Conservation (phyloP, 2,329 filamentous ascomycete genomes). For the Pestalotiopsis sp. region DNA sequence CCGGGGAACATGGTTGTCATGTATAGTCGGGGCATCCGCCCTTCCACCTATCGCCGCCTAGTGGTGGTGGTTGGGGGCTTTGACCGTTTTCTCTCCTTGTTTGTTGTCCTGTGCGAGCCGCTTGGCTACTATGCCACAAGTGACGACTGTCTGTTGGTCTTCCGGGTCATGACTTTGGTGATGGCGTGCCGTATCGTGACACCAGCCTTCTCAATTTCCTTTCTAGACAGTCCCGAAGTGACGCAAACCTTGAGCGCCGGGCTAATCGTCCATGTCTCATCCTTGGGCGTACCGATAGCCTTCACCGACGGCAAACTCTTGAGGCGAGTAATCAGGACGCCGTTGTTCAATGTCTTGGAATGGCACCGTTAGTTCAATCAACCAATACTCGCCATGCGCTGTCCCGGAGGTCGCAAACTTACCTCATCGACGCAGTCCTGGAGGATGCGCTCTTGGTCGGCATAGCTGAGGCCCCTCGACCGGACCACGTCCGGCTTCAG, state of each 20-base stretch:
- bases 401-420: constrained; percentile 35
- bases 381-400: background rate
- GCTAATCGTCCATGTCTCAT: constrained; percentile 69
- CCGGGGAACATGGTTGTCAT: too few species aligned
- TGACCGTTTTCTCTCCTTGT: too few species aligned
- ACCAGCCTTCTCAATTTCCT: constrained; percentile 94
- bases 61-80: too few species aligned
- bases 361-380: constrained; percentile 9
- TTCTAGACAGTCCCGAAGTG: constrained; percentile 84
- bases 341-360: constrained; percentile 72
- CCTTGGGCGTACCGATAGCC: constrained; percentile 65
- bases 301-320: constrained; percentile 74
- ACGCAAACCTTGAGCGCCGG: constrained; percentile 91
- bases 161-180: constrained; percentile 82
- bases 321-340: constrained; percentile 84
- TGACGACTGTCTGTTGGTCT: constrained; percentile 52
- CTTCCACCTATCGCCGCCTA: too few species aligned
- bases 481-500: constrained; percentile 83
- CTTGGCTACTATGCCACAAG: constrained; percentile 32
- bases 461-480: constrained; percentile 65
- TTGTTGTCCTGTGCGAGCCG: background rate
- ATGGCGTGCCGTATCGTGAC: constrained; percentile 87
- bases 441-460: constrained; percentile 83
- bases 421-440: constrained; percentile 98
- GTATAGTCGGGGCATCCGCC: too few species aligned